phyloP scores from a whole-genome alignment of 2,329 filamentous ascomycete genomes.

The Fusarium lateritium region DNA sequence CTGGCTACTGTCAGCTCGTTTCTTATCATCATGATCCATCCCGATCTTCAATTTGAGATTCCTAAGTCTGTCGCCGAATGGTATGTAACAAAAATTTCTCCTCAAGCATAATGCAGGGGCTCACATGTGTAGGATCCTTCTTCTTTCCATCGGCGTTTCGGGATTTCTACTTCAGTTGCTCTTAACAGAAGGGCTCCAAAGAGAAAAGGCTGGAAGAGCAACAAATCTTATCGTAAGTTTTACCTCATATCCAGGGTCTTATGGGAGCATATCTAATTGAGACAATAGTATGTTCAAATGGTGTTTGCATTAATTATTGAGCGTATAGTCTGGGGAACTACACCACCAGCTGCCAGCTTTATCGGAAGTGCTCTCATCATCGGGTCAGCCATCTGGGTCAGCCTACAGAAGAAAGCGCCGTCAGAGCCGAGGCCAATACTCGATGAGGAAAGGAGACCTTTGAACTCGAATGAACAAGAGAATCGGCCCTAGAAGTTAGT shows the following conservation, averaged over 20 bases:
- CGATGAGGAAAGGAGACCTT: slow-evolving; percentile 57
- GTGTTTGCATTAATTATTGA: slow-evolving; percentile 57
- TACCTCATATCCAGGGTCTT: rapidly evolving
- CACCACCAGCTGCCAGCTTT: slow-evolving; percentile 56
- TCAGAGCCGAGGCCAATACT: slow-evolving; percentile 39
- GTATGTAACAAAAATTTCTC: slow-evolving; percentile 14
- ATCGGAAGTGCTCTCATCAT: slow-evolving; percentile 59
- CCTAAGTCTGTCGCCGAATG: slow-evolving; percentile 48
- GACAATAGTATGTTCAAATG: slow-evolving; percentile 52
- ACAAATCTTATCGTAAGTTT: slow-evolving; percentile 52
- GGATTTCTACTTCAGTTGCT: slow-evolving; percentile 87
- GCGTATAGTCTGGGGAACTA: slow-evolving; percentile 60
- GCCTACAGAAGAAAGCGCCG: slow-evolving; percentile 56
- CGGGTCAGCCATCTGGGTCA: slow-evolving; percentile 59
- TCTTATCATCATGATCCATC: slow-evolving; percentile 67
- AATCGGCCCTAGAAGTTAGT: too few relatives aligned
- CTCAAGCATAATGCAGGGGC: background rate
- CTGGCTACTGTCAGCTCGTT: slow-evolving; percentile 77
- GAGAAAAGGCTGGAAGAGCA: slow-evolving; percentile 68
- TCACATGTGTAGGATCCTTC: slow-evolving; percentile 65
- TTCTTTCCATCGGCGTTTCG: slow-evolving; percentile 74
- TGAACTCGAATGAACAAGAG: slow-evolving; percentile 11
- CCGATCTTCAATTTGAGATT: slow-evolving; percentile 58
- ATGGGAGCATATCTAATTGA: slow-evolving; percentile 44
- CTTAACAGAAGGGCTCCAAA: slow-evolving; percentile 78